Evolutionary conservation across 441 rosid genomes (phyloP).

Genomic region (Gossypium davidsonii): DNA sequence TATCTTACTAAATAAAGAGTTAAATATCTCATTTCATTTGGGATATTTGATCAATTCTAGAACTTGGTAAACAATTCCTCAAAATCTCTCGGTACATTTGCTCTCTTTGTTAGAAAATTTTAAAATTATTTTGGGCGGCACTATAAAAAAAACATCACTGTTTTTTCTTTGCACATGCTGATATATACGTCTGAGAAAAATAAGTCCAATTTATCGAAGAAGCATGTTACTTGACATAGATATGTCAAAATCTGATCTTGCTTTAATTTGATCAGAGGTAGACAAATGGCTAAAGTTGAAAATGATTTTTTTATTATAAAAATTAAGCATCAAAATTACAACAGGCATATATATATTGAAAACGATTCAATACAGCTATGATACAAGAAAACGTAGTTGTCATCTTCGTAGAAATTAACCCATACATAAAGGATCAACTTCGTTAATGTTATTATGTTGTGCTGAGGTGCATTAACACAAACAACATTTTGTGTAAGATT

Average conservation of each 20-base stretch:
- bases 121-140: too few relatives aligned
- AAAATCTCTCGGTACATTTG: neutral
- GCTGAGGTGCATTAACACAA: too few relatives aligned
- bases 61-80: too few relatives aligned
- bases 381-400: neutral
- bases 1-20: neutral
- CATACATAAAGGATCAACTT: neutral
- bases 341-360: neutral
- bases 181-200: neutral
- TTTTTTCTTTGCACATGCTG: conserved; percentile 5
- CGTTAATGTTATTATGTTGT: too few relatives aligned
- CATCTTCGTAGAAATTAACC: neutral
- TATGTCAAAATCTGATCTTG: conserved; percentile 1
- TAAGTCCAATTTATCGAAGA: neutral
- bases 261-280: neutral
- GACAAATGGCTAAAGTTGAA: conserved; percentile 7
- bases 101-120: neutral
- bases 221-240: conserved; percentile 10
- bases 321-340: neutral
- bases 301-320: neutral
- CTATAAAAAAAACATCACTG: neutral
- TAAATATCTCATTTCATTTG: neutral
- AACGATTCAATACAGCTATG: neutral
- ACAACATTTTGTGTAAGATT: too few relatives aligned
- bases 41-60: neutral